Evolutionary conservation across 768 basidiomycete species (phyloP).

Genomic region (Termitomyces eurrhizus): DNA sequence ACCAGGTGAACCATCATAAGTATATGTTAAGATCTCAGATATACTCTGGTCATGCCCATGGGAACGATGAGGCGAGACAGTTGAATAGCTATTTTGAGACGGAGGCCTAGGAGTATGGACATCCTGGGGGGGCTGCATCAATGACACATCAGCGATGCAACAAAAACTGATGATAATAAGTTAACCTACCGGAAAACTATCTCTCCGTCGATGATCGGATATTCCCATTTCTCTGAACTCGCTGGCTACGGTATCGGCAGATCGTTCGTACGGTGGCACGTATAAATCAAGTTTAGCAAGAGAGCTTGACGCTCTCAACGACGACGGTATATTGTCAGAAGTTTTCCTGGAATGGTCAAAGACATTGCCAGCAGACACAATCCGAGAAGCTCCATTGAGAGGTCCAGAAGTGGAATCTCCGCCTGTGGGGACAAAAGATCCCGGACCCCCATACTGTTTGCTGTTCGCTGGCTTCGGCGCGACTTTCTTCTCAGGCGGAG

Average conservation of each 20-base stretch:
- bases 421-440: conserved; percentile 62
- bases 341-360: conserved; percentile 35
- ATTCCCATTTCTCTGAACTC: conserved; percentile 68
- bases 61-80: conserved; percentile 28
- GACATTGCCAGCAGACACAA: conserved; percentile 28
- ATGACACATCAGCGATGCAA: conserved; percentile 6
- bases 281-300: conserved; percentile 65
- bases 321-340: conserved; percentile 56
- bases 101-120: conserved; percentile 35
- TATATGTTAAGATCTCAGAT: conserved; percentile 28
- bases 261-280: conserved; percentile 66
- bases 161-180: neutral
- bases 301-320: conserved; percentile 59
- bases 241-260: conserved; percentile 52
- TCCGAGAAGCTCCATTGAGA: conserved; percentile 22
- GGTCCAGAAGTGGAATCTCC: conserved; percentile 28
- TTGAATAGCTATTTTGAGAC: conserved; percentile 26
- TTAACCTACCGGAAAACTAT: conserved; percentile 53
- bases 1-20: conserved; percentile 40
- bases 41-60: conserved; percentile 38
- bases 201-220: conserved; percentile 44
- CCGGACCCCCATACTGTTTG: conserved; percentile 75
- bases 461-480: conserved; percentile 44
- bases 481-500: conserved; percentile 68
- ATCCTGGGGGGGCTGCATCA: conserved; percentile 31